Base-by-base conservation (phyloP, 2,329 filamentous ascomycete genomes). In the Colletotrichum musae region DNA sequence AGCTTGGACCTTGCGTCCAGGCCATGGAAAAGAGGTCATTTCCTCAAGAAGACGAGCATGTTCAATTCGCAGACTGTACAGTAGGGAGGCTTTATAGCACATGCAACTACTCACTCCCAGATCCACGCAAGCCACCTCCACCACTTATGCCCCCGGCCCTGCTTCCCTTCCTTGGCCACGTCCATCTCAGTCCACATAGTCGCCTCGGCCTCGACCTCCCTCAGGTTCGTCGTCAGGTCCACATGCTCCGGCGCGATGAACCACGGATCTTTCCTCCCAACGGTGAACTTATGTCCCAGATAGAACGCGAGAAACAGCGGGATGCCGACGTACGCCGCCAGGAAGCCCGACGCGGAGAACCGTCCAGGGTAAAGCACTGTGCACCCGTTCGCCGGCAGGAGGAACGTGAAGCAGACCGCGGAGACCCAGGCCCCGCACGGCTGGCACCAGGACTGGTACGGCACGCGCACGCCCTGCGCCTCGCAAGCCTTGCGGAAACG, bases 261-360 rank as follows among this genome's bases (percentile, higher is more conserved):
- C 60, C 60, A 63, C 1, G 60, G 60, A 26, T 57, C 60, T 4
- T 48, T 58, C 15, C 24, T 48, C 13, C 56, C 60, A 6, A 6
- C 60, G 4, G 43, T 63, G 24, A 83, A 6, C 71, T 84, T 84
- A 80, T 80, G 83, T 5, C 62, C 73, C 16, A 83, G 72, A 15
- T 81, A 81, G 0, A 81, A 82, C 3, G 79, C 66, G n/a, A 87
- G 72, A 74, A 92, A 92, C 16, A 89, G 85, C 0, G 89, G 88
- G 57, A 92, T 87, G 7, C 89, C 89, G 18, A 91, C 85, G 73
- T 92, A 92, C 0, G 88, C 84, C 0, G 89, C 91, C n/a, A 92
- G 80, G 74, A 92, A 92, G 56, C 78, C 83, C 21, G 81, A 82
- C 0, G 83, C 83, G 10, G 82, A 84, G 84, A 87, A 92, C 15